phyloP scores from a whole-genome alignment of 1,284 basidiomycete genomes.

The Ganoderma meredithae region DNA sequence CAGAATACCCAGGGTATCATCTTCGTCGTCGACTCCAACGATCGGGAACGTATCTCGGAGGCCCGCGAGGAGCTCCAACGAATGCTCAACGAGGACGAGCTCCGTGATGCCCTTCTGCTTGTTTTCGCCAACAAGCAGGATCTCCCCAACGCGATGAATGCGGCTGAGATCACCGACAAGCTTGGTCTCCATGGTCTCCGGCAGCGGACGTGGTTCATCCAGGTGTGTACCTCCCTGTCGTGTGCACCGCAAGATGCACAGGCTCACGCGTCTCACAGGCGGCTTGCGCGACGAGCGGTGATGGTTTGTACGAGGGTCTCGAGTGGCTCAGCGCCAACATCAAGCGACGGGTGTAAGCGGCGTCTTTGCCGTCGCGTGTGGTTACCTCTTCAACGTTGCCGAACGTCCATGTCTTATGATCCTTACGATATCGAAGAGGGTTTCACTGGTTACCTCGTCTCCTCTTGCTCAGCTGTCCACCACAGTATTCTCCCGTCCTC shows the following conservation, averaged over 20 bases:
- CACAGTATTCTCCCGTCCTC: conserved; percentile 25
- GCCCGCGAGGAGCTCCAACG: conserved; percentile 99
- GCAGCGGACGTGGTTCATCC: conserved; percentile 99
- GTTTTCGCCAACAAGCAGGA: conserved; percentile 99
- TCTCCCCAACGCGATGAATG: conserved; percentile 99
- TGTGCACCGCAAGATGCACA: conserved; percentile 20
- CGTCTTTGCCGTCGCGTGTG: conserved; percentile 33
- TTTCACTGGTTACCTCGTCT: conserved; percentile 35
- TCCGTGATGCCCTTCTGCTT: conserved; percentile 97
- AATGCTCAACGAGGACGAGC: conserved; percentile 99
- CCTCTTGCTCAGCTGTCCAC: conserved; percentile 36
- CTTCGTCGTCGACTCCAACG: conserved; percentile 99
- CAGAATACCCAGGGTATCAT: conserved; percentile 99
- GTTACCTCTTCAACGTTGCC: conserved; percentile 42
- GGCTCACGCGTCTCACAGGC: conserved; percentile 59
- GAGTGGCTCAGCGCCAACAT: conserved; percentile 95
- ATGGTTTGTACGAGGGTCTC: conserved; percentile 98
- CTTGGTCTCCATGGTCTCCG: conserved; percentile 97
- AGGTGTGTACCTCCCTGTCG: conserved; percentile 55
- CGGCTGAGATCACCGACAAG: conserved; percentile 99
- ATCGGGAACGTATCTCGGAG: conserved; percentile 99
- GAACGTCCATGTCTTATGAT: conserved; percentile 51
- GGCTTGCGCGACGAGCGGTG: conserved; percentile 98
- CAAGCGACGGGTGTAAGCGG: conserved; percentile 77
- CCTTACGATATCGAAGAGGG: conserved; percentile 43